Percentiles rank a stretch among this genome's conserved stretches.
Evolutionary conservation across 192 early-diverging fungal species (phyloP).

Genomic region (Umbelopsis ramanniana): DNA sequence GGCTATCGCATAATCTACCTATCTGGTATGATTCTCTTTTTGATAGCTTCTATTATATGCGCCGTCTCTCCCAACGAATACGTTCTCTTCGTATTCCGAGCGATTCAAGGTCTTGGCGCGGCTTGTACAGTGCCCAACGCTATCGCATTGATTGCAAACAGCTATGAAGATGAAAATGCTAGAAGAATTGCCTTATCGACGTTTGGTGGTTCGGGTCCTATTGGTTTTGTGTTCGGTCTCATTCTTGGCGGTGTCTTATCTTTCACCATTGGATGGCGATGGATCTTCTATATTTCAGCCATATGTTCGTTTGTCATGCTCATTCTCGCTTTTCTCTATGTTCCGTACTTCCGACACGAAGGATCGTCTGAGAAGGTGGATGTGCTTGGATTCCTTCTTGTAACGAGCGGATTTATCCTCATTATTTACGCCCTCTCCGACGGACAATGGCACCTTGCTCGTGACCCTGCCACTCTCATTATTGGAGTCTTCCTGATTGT

Average conservation of each 20-base stretch:
- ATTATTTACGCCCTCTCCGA: conserved; percentile 43
- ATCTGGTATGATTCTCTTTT: conserved; percentile 41
- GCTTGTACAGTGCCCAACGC: conserved; percentile 46
- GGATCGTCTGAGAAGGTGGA: conserved; percentile 39
- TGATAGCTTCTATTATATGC: conserved; percentile 37
- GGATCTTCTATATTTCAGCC: conserved; percentile 46
- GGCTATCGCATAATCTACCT: conserved; percentile 41
- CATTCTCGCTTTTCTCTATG: conserved; percentile 38
- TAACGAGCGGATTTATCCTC: conserved; percentile 33
- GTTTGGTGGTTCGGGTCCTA: conserved; percentile 44
- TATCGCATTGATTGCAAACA: conserved; percentile 39
- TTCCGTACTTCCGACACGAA: conserved; percentile 37
- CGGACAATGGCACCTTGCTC: conserved; percentile 38
- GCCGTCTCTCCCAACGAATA: conserved; percentile 41
- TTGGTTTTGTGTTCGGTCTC: conserved; percentile 38
- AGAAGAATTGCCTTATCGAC: conserved; percentile 34
- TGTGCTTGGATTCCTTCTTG: conserved; percentile 34
- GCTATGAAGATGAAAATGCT: conserved; percentile 33
- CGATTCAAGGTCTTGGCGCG: conserved; percentile 45
- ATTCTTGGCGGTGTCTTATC: conserved; percentile 45
- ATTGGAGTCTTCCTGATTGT: conserved; percentile 42
- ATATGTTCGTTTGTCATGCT: conserved; percentile 39
- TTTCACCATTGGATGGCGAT: conserved; percentile 46
- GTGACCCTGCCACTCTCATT: conserved; percentile 34
- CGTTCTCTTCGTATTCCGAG: conserved; percentile 47